A percentile compares a stretch with the other conserved stretches of the same genome.
phyloP scores from a whole-genome alignment of 257 asterid genomes.

The Solanum pennellii region DNA sequence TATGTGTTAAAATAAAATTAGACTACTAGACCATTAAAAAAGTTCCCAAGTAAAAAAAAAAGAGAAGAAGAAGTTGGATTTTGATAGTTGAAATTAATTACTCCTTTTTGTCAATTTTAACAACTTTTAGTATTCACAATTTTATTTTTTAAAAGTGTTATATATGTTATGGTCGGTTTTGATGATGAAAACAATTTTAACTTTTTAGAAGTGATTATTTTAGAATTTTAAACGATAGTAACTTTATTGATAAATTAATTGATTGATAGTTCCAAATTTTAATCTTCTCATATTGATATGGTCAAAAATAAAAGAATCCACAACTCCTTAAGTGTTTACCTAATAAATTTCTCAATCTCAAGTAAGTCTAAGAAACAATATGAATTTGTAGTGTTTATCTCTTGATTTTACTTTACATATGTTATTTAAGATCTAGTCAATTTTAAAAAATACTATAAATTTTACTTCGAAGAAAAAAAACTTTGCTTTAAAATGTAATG shows the following conservation, averaged over 20 bases:
- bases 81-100: background rate
- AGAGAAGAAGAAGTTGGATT: background rate
- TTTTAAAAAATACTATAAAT: background rate
- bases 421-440: background rate
- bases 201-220: background rate
- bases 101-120: background rate
- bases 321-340: background rate
- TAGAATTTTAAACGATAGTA: background rate
- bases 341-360: background rate
- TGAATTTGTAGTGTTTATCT: background rate
- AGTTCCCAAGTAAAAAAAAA: background rate
- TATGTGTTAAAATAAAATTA: background rate
- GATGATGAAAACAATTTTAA: background rate
- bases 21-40: background rate
- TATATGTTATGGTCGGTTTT: background rate
- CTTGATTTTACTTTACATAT: background rate
- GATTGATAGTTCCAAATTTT: background rate
- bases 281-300: background rate
- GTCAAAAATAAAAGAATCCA: background rate
- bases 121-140: background rate
- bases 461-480: no score
- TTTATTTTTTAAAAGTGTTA: background rate
- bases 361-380: background rate
- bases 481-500: no score
- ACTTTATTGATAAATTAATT: background rate